phyloP scores from a whole-genome alignment of 768 basidiomycete genomes.

The Boletus subparvulus region DNA sequence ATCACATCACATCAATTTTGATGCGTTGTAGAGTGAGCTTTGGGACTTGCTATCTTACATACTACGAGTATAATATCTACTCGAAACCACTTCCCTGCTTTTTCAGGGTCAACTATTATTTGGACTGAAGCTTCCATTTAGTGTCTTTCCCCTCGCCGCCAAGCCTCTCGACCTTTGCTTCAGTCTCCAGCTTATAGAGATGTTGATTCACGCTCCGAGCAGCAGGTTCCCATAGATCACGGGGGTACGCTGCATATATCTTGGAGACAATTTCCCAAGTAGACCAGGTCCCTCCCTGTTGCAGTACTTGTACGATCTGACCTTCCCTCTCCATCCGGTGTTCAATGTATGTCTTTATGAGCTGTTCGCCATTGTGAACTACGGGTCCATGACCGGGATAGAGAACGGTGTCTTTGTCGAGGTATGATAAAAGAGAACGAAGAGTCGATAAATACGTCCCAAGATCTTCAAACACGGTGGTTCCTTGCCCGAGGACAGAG shows the following conservation, averaged over 20 bases:
- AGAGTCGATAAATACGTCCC: slow-evolving; percentile 66
- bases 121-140: slow-evolving; percentile 42
- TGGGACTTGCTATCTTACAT: slow-evolving; percentile 16
- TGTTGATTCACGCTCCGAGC: slow-evolving; percentile 69
- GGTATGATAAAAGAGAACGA: slow-evolving; percentile 47
- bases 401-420: slow-evolving; percentile 50
- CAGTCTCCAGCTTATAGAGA: slow-evolving; percentile 66
- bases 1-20: slow-evolving; percentile 97
- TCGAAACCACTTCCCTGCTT: not conserved
- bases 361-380: slow-evolving; percentile 56
- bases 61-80: slow-evolving; percentile 7
- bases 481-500: slow-evolving; percentile 87
- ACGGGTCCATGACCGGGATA: slow-evolving; percentile 92
- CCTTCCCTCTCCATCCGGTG: slow-evolving; percentile 81
- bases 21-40: slow-evolving; percentile 61
- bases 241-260: slow-evolving; percentile 74
- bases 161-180: slow-evolving; percentile 53
- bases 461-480: slow-evolving; percentile 86
- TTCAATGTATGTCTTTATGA: slow-evolving; percentile 69
- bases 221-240: slow-evolving; percentile 69
- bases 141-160: slow-evolving; percentile 53
- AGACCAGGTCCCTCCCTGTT: slow-evolving; percentile 44
- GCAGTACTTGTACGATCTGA: slow-evolving; percentile 63
- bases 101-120: not conserved
- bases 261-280: slow-evolving; percentile 62